A percentile compares a stretch with the other conserved stretches of the same genome.
phyloP scores from a whole-genome alignment of 768 basidiomycete species.

The Mycena vulgaris region DNA sequence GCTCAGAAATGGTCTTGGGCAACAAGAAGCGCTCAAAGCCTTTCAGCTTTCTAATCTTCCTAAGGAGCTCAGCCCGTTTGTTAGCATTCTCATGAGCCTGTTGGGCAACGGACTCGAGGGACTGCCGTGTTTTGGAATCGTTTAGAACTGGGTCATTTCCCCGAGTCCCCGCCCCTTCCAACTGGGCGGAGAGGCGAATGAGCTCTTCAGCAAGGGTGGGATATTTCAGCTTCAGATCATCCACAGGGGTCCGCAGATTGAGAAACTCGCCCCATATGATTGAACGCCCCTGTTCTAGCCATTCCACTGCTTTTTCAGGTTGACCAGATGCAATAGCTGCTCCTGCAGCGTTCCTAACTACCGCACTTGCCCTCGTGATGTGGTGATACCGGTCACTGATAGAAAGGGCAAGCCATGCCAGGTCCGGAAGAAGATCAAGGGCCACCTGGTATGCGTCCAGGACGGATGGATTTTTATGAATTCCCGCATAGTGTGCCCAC shows the following conservation, averaged over 20 bases:
- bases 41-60: no score
- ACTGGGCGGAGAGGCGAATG: background rate
- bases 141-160: no score
- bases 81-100: no score
- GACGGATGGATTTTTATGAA: background rate
- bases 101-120: no score
- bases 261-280: background rate
- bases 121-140: no score
- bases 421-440: background rate
- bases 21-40: no score
- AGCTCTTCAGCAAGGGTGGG: background rate
- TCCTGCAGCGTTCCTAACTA: background rate
- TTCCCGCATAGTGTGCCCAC: background rate
- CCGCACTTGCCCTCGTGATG: background rate
- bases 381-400: background rate
- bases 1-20: no score
- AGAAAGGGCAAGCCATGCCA: background rate
- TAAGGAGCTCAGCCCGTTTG: no score
- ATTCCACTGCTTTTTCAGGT: background rate
- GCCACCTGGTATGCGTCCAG: background rate
- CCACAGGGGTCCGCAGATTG: background rate
- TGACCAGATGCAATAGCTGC: background rate
- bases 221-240: background rate
- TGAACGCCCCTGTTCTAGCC: background rate
- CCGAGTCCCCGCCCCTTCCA: background rate